These are phyloP conservation scores for Bigelowiella natans DNA, from an alignment of 78 protist genomes.

Conservation along the genomic window DNA sequence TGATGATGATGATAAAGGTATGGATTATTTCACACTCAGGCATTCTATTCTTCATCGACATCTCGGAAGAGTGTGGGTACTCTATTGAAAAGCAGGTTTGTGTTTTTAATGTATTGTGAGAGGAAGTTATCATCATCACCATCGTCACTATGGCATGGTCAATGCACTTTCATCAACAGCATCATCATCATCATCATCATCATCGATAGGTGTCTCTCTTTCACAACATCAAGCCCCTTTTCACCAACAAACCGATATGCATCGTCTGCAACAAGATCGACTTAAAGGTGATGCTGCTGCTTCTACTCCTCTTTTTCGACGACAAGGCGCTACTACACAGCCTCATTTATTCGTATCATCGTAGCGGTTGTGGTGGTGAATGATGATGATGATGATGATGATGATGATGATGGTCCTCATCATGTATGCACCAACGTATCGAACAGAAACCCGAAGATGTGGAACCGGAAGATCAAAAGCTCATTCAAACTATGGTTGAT, in stretches of 20 bases:
- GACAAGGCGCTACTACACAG: background rate
- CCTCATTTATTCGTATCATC: background rate
- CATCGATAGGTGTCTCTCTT: conserved; percentile 57
- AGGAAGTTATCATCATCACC: no score
- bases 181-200: no score
- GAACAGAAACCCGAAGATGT: background rate
- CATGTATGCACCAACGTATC: background rate
- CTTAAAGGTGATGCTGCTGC: background rate
- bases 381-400: background rate
- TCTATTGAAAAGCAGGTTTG: background rate
- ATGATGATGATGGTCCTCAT: background rate
- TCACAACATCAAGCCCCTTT: conserved; percentile 81
- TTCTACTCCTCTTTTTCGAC: background rate
- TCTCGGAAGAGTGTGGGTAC: conserved; percentile 85
- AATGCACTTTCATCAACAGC: no score
- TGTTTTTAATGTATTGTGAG: no score
- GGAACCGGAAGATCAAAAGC: background rate
- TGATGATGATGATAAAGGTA: no score
- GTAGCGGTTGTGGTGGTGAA: background rate
- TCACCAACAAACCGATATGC: conserved; percentile 88
- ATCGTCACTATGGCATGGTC: no score
- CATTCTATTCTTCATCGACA: conserved; percentile 86
- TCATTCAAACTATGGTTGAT: background rate
- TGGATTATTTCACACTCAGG: conserved; percentile 88
- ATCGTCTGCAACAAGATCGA: background rate